phyloP scores from a whole-genome alignment of 1,284 basidiomycete genomes.

The Trichosporon ovoides region DNA sequence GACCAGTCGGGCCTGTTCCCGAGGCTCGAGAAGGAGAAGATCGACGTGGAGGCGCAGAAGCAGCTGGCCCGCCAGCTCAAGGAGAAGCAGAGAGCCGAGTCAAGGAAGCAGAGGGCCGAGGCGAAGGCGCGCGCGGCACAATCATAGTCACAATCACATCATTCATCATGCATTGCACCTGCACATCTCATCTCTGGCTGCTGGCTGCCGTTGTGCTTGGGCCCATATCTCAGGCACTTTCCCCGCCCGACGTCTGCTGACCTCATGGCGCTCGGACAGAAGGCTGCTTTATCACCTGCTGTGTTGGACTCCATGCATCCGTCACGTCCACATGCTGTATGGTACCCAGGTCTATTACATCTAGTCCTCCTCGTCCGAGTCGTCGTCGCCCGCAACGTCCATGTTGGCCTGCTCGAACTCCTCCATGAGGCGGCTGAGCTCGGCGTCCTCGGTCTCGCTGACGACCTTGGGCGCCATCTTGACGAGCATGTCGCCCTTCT shows the following conservation, averaged over 20 bases:
- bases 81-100: background rate
- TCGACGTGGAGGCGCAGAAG: background rate
- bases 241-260: too few relatives aligned
- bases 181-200: background rate
- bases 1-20: slow-evolving; percentile 26
- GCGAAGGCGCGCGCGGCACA: background rate
- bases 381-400: slow-evolving; percentile 87
- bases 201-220: background rate
- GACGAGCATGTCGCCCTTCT: slow-evolving; percentile 79
- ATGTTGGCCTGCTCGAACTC: slow-evolving; percentile 85
- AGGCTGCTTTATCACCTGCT: too few relatives aligned
- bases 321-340: slow-evolving; percentile 1
- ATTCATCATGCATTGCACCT: slow-evolving; percentile 3
- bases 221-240: too few relatives aligned
- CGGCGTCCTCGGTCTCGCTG: slow-evolving; percentile 92
- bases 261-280: too few relatives aligned
- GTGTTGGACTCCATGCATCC: too few relatives aligned
- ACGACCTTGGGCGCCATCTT: slow-evolving; percentile 99
- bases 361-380: slow-evolving; percentile 47
- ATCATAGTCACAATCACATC: background rate
- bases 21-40: slow-evolving; percentile 7
- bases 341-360: background rate
- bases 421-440: slow-evolving; percentile 89
- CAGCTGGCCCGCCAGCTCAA: background rate
- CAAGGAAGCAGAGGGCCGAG: background rate